Evolutionary conservation across 768 basidiomycete species (phyloP), one percentile per base, ranked within the genome.

Genomic region (Mycena latifolia): DNA sequence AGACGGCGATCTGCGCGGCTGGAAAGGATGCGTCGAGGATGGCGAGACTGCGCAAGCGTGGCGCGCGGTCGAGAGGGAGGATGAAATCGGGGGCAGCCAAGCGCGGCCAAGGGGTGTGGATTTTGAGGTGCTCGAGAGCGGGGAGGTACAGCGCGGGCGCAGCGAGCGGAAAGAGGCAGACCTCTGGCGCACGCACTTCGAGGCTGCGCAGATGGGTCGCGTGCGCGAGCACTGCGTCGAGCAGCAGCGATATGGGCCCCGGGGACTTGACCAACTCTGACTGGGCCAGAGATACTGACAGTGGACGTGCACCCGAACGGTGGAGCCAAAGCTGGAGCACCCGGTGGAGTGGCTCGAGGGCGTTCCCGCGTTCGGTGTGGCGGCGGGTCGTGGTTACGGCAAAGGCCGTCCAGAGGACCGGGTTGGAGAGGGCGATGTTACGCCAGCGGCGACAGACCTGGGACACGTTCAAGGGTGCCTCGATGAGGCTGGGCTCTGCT

Each of bases 381-480:
- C 57, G 51, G 20, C 47, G 31, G 6, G 60, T 61, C 24, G 54
- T 54, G 54, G 35, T 61, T 2, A 67, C 5, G 3, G 66, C 55
- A 22, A 67, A 41, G 14, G 43, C 37, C 17, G 61, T 46, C 66
- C 66, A 67, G 20, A 67, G 41, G 14, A 24, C 41, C 6, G 66
- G 33, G n/a, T 63, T 62, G 14, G 55, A 53, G 51, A 67, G 66
- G 41, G 50, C 48, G 25, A 59, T 67, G 33, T 17, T 54, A 41
- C 66, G 66, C 60, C 60, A 67, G 8, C 61, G 55, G 52, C 66
- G 66, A 25, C 66, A 62, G 22, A 67, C 66, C 27, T 67, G 66
- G 43, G 66, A 67, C 24, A 67, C 55, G 31, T 55, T 67, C 41
- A 67, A 28, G n/a, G 66, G 66, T 3, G 66, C 61, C 17, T 63